A percentile compares a stretch with the other conserved stretches of the same genome.
Conservation (phyloP, 176 grass and related monocot species). For the Thalia dealbata region DNA sequence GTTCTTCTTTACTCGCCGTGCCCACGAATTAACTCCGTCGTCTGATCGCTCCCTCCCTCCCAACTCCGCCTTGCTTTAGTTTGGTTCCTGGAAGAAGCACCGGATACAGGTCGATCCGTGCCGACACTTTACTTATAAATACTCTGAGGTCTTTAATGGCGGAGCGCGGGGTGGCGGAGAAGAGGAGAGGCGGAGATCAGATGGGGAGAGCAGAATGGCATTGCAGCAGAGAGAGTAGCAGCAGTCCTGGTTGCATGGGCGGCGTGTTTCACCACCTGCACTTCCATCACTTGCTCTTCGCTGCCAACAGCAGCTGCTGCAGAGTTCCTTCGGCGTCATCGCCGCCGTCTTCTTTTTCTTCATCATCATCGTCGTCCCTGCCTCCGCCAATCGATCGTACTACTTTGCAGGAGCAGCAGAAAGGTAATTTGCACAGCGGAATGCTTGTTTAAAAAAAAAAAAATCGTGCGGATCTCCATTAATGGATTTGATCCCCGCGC, state of each 20-base stretch:
- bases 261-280: conserved; percentile 68
- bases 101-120: neutral
- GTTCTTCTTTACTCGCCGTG: neutral
- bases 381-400: neutral
- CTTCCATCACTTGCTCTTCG: conserved; percentile 12
- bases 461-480: no score
- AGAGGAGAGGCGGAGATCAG: neutral
- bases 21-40: neutral
- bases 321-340: neutral
- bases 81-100: neutral
- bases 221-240: conserved; percentile 8
- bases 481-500: no score
- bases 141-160: neutral
- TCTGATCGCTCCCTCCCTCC: neutral
- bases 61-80: neutral
- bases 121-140: neutral
- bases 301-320: conserved; percentile 5
- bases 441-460: no score
- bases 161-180: neutral
- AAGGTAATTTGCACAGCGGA: neutral
- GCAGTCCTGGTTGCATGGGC: conserved; percentile 64
- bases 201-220: conserved; percentile 36
- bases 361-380: neutral
- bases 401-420: neutral
- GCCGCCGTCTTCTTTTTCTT: neutral